These are phyloP conservation scores for Melanopsichium pennsylvanicum DNA, from an alignment of 1,284 basidiomycete species.

Conservation along the genomic window DNA sequence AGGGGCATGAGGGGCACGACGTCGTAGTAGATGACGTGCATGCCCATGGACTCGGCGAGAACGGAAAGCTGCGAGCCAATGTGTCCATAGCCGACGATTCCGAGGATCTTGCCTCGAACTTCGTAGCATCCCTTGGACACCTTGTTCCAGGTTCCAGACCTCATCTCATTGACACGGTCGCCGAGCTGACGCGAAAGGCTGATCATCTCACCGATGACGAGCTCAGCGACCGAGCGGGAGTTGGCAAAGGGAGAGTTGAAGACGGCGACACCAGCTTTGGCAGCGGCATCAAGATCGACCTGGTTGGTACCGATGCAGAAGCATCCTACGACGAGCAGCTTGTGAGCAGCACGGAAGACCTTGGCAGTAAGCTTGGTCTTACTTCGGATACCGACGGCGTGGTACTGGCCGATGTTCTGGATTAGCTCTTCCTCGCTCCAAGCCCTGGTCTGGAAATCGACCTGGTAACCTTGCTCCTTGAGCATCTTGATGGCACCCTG, in stretches of 20 bases:
- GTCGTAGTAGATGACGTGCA: constrained; percentile 95
- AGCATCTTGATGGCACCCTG: constrained; percentile 85
- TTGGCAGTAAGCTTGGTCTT: constrained; percentile 95
- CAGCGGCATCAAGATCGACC: constrained; percentile 86
- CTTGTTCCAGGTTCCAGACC: constrained; percentile 95
- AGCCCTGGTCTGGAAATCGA: constrained; percentile 87
- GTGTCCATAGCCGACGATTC: constrained; percentile 98
- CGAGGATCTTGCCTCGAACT: constrained; percentile 94
- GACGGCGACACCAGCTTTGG: constrained; percentile 89
- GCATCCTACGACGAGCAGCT: constrained; percentile 93
- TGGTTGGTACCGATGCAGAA: constrained; percentile 99
- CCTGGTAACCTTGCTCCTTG: constrained; percentile 85
- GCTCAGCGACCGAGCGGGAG: constrained; percentile 96
- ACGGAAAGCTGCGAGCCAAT: constrained; percentile 98
- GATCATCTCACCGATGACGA: constrained; percentile 93
- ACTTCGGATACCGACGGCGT: constrained; percentile 93
- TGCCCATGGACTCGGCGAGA: constrained; percentile 93
- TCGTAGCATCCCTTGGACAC: constrained; percentile 99
- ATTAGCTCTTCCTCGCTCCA: constrained; percentile 92
- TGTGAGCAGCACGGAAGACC: constrained; percentile 72
- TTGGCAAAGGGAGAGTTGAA: constrained; percentile 99
- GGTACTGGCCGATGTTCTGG: constrained; percentile 84
- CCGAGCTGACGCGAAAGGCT: constrained; percentile 92
- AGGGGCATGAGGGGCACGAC: constrained; percentile 97
- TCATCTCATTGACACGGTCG: constrained; percentile 88